Evolutionary conservation across 2,329 filamentous ascomycete genomes (phyloP).

Genomic region (Paraconiothyrium sp.): DNA sequence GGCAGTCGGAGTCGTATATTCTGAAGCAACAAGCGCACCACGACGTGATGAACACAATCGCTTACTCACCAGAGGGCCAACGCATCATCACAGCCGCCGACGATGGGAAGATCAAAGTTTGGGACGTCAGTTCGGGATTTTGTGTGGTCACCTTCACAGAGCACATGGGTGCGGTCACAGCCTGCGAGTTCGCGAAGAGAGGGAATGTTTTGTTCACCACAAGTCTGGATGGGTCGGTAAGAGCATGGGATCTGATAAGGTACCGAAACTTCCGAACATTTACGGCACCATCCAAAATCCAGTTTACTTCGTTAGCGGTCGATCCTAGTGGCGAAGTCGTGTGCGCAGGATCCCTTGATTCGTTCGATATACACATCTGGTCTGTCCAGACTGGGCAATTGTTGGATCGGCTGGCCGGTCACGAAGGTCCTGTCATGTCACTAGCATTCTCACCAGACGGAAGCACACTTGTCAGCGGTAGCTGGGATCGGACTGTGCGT

Average conservation of each 20-base stretch:
- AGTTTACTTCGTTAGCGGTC: constrained; percentile 94
- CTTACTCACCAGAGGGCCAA: constrained; percentile 93
- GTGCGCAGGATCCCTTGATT: constrained; percentile 92
- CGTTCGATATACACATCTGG: constrained; percentile 98
- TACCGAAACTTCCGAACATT: constrained; percentile 98
- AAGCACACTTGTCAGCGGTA: constrained; percentile 84
- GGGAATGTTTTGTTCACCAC: constrained; percentile 96
- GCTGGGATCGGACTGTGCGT: constrained; percentile 94
- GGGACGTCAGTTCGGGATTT: constrained; percentile 96
- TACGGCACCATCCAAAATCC: constrained; percentile 88
- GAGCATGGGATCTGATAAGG: constrained; percentile 94
- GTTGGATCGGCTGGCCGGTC: constrained; percentile 87
- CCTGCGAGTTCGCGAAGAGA: constrained; percentile 93
- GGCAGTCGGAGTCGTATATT: constrained; percentile 99
- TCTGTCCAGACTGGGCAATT: constrained; percentile 97
- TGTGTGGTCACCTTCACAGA: constrained; percentile 98
- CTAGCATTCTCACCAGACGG: constrained; percentile 91
- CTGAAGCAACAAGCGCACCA: constrained; percentile 98
- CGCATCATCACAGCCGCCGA: constrained; percentile 93
- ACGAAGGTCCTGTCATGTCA: constrained; percentile 91
- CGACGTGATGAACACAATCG: constrained; percentile 91
- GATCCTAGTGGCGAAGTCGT: constrained; percentile 97
- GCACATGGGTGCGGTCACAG: constrained; percentile 92
- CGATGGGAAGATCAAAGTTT: constrained; percentile 98
- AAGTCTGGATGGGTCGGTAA: constrained; percentile 90